Evolutionary conservation across 192 early-diverging fungal genomes (phyloP), one percentile per base, ranked within the genome.

Genomic region (Coemansia sp.): DNA sequence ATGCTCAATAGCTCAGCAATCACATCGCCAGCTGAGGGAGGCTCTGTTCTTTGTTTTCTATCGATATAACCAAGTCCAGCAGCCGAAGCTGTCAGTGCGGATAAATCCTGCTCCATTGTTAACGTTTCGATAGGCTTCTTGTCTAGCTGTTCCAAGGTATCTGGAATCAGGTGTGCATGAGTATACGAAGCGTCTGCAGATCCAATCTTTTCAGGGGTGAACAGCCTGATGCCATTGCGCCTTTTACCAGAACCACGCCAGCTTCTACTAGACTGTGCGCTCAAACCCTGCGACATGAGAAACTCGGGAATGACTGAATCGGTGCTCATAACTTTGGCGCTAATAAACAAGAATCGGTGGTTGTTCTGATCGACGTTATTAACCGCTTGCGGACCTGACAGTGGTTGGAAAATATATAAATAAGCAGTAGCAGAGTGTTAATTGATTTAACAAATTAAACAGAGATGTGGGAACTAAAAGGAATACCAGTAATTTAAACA

Each of bases 261-360:
- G 55, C 55, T 31, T 56, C 72, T 32, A 18, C 52, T 67, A 2
- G 66, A 74, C 48, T 74, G 72, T 25, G 66, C 72, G 38, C 66
- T 68, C 11, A 74, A 54, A 7, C 72, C 72, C 48, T 68, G 72
- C n/a, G 72, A 74, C 29, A 74, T 36, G n/a, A 74, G 40, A 17
- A 63, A 74, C 7, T 68, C 66, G 7, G 66, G 66, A 25, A 68
- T 42, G 18, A 5, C 28, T 36, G 42, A 50, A 56, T 64, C 68
- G 48, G 48, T 29, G 42, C 31, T 40, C 54, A 67, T 63, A 25
- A 36, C 34, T 20, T 59, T 59, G 57, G 17, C 14, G 42, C 20
- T 29, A 8, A n/a, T n/a, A n/a, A 34, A 57, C 3, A 32, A 31
- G 14, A 28, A 49, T 17, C 30, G 20, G 32, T 25, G n/a, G 10